Conservation (phyloP, 2,329 filamentous ascomycete species). For the Colletotrichum lentis region DNA sequence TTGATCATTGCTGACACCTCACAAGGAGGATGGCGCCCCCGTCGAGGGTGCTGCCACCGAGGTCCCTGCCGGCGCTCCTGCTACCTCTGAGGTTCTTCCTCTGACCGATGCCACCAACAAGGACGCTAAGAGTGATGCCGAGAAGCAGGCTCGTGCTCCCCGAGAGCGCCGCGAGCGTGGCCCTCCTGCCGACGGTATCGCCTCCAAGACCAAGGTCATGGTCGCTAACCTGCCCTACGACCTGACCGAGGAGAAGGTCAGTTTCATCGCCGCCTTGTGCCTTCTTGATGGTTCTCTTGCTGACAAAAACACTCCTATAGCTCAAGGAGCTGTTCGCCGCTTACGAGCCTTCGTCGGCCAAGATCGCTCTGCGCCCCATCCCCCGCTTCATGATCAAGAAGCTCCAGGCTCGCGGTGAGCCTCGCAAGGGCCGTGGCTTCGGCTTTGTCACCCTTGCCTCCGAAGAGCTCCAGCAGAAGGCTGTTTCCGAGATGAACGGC, state of each 20-base stretch:
- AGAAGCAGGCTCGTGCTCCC: constrained; percentile 63
- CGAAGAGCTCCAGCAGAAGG: constrained; percentile 97
- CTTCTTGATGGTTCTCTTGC: constrained; percentile 18
- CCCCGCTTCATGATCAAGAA: constrained; percentile 99
- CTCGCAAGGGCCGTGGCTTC: constrained; percentile 98
- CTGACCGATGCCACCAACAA: constrained; percentile 70
- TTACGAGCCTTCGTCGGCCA: constrained; percentile 92
- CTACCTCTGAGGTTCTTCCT: constrained; percentile 63
- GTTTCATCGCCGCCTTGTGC: constrained; percentile 42
- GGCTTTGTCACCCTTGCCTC: constrained; percentile 96
- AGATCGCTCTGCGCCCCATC: constrained; percentile 98
- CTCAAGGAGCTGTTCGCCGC: constrained; percentile 96
- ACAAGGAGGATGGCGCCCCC: constrained; percentile 56
- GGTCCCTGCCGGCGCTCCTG: constrained; percentile 55
- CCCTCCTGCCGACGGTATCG: constrained; percentile 94
- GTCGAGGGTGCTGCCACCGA: constrained; percentile 56
- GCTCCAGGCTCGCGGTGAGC: constrained; percentile 95
- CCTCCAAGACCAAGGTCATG: constrained; percentile 99
- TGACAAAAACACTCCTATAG: constrained; percentile 60
- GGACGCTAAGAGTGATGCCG: constrained; percentile 66
- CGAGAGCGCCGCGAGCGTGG: constrained; percentile 82
- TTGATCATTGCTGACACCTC: constrained; percentile 29
- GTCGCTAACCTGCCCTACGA: constrained; percentile 99
- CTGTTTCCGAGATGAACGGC: constrained; percentile 97
- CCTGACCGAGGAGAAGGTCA: constrained; percentile 94